Evolutionary conservation across 208 protist species (phyloP).

Genomic region (Leptomonas seymouri): DNA sequence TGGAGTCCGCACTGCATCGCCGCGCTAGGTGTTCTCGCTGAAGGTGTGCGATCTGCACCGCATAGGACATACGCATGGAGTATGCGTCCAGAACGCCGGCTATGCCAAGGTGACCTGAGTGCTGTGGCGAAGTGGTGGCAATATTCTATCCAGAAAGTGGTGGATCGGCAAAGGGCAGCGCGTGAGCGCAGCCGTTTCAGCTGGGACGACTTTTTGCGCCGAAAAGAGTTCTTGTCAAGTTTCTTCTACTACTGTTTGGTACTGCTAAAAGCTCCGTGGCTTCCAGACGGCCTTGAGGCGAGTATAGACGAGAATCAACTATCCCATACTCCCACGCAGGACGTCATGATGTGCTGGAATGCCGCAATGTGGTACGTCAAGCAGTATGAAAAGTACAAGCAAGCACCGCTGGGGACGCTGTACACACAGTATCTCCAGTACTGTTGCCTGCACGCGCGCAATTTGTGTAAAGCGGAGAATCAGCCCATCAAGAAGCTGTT

Average conservation of each 20-base stretch:
- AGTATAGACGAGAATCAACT: slow-evolving; percentile 19
- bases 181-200: slow-evolving; percentile 25
- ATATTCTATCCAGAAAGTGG: slow-evolving; percentile 27
- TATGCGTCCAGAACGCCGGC: slow-evolving; percentile 15
- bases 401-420: slow-evolving; percentile 4
- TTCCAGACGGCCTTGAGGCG: slow-evolving; percentile 1
- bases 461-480: neutral
- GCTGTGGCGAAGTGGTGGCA: slow-evolving; percentile 29
- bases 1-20: slow-evolving; percentile 13
- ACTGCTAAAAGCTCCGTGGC: slow-evolving; percentile 34
- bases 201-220: slow-evolving; percentile 26
- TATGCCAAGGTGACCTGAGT: neutral
- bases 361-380: slow-evolving; percentile 20
- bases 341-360: slow-evolving; percentile 35
- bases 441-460: neutral
- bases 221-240: slow-evolving; percentile 17
- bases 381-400: slow-evolving; percentile 11
- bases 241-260: slow-evolving; percentile 24
- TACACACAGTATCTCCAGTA: slow-evolving; percentile 28
- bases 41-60: slow-evolving; percentile 26
- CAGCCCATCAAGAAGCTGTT: neutral
- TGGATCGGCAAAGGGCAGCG: neutral
- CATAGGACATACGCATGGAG: slow-evolving; percentile 12
- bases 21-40: slow-evolving; percentile 15
- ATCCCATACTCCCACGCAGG: slow-evolving; percentile 5